These are phyloP conservation scores for Gymnopus androsaceus DNA, from an alignment of 1,284 basidiomycete genomes.

Conservation along the genomic window DNA sequence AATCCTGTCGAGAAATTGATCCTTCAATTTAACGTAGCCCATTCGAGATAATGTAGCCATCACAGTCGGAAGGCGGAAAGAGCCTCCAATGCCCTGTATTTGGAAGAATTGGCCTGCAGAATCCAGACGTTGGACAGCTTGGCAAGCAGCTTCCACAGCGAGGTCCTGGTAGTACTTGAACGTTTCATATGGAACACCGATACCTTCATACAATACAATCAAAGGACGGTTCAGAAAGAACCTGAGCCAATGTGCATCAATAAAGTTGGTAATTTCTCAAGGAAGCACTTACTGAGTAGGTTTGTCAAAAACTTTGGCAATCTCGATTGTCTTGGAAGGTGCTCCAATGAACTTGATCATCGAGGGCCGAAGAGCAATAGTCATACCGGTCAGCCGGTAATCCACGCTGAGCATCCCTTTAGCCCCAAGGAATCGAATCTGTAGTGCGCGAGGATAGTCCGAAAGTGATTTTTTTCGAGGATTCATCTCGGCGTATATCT, in stretches of 20 bases:
- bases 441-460: slow-evolving; percentile 51
- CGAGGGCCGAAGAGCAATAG: slow-evolving; percentile 52
- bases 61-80: slow-evolving; percentile 42
- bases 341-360: slow-evolving; percentile 68
- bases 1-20: slow-evolving; percentile 54
- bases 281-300: slow-evolving; percentile 45
- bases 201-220: slow-evolving; percentile 66
- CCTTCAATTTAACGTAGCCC: slow-evolving; percentile 32
- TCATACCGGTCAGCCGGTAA: slow-evolving; percentile 43
- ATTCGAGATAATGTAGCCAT: slow-evolving; percentile 39
- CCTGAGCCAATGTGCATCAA: background rate
- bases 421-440: slow-evolving; percentile 61
- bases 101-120: slow-evolving; percentile 51
- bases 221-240: slow-evolving; percentile 67
- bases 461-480: slow-evolving; percentile 35
- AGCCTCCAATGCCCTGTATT: slow-evolving; percentile 41
- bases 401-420: slow-evolving; percentile 68
- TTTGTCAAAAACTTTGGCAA: slow-evolving; percentile 62
- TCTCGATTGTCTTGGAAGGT: slow-evolving; percentile 53
- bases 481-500: slow-evolving; percentile 49
- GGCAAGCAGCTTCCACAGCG: slow-evolving; percentile 50
- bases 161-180: slow-evolving; percentile 56
- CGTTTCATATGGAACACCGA: slow-evolving; percentile 52
- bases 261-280: background rate
- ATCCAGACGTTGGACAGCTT: slow-evolving; percentile 43